phyloP scores from a whole-genome alignment of 176 grass and related monocot genomes.

The Oryza coarctata region DNA sequence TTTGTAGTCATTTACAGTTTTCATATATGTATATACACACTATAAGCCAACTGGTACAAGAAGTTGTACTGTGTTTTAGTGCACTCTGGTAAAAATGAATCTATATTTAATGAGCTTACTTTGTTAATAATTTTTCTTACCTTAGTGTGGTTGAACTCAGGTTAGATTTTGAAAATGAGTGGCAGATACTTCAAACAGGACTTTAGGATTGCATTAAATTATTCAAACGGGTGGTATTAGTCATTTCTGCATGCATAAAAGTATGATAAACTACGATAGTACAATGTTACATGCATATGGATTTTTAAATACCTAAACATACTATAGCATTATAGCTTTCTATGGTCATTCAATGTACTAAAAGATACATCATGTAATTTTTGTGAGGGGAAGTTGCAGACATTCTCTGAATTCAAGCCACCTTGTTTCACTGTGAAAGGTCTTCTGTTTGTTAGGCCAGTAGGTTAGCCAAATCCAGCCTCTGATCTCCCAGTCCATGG shows the following conservation, averaged over 20 bases:
- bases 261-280: conserved; percentile 15
- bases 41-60: conserved; percentile 50
- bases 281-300: conserved; percentile 26
- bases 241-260: conserved; percentile 1
- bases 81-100: conserved; percentile 52
- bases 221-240: conserved; percentile 22
- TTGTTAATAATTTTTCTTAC: conserved; percentile 38
- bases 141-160: conserved; percentile 23
- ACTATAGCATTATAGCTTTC: neutral
- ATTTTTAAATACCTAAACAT: conserved; percentile 19
- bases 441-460: conserved; percentile 93
- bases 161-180: conserved; percentile 34
- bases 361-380: conserved; percentile 35
- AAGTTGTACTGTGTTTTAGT: conserved; percentile 59
- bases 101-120: conserved; percentile 50
- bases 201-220: conserved; percentile 25
- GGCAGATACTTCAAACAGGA: neutral
- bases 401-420: conserved; percentile 72
- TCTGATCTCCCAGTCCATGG: conserved; percentile 74
- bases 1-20: conserved; percentile 45
- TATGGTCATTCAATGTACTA: conserved; percentile 19
- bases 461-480: conserved; percentile 89
- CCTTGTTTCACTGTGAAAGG: conserved; percentile 69
- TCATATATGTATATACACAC: conserved; percentile 58
- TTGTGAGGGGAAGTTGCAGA: conserved; percentile 58